These are phyloP conservation scores for Eucalyptus cloeziana DNA, from an alignment of 345 rosid genomes.

Conservation along the genomic window DNA sequence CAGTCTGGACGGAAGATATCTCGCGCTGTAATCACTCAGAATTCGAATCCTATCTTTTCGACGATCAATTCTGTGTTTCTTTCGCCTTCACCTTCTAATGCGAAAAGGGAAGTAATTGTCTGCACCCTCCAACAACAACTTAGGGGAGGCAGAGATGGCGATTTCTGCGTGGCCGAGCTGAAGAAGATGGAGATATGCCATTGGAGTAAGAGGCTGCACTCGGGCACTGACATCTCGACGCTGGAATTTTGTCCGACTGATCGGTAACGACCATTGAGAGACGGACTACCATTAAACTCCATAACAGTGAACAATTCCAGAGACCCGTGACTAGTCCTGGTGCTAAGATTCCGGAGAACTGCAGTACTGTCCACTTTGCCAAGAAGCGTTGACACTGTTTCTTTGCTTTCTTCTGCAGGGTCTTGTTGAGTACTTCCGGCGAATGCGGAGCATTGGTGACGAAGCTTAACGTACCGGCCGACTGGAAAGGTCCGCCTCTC, in stretches of 20 bases:
- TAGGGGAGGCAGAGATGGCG: constrained; percentile 82
- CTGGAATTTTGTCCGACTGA: constrained; percentile 79
- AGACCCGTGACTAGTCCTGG: neutral
- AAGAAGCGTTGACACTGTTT: neutral
- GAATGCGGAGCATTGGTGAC: constrained; percentile 84
- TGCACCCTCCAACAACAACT: neutral
- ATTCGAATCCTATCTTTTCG: neutral
- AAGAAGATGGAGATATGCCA: constrained; percentile 88
- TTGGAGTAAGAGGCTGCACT: constrained; percentile 83
- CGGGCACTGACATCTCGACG: constrained; percentile 47
- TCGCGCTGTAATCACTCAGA: constrained; percentile 49
- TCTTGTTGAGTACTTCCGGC: constrained; percentile 57
- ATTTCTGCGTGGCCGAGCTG: constrained; percentile 64
- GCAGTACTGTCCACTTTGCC: neutral
- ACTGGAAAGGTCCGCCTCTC: constrained; percentile 73
- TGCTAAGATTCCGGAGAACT: neutral
- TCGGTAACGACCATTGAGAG: constrained; percentile 17
- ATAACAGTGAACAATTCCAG: neutral
- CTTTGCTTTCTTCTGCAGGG: constrained; percentile 17
- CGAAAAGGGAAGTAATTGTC: neutral
- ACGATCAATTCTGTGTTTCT: neutral
- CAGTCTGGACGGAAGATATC: constrained; percentile 88
- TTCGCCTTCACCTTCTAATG: neutral
- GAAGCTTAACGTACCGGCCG: constrained; percentile 71
- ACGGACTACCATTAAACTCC: neutral